Evolutionary conservation across 805 yeast species (phyloP).

Genomic region (Cyberlindnera japonica): DNA sequence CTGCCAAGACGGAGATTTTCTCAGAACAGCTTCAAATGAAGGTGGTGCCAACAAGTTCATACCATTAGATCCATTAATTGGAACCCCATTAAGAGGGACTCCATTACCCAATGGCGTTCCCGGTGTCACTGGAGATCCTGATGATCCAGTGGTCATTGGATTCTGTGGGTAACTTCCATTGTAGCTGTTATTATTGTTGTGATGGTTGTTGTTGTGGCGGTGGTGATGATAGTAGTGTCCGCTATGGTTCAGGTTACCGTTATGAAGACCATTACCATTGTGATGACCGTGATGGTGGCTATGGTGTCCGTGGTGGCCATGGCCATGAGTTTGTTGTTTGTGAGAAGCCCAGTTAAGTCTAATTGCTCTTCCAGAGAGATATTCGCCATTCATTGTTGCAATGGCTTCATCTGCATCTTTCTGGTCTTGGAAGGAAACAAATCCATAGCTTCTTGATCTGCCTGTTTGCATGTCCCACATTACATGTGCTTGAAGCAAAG

Average conservation of each 20-base stretch:
- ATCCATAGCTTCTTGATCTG: constrained; percentile 88
- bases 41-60: constrained; percentile 39
- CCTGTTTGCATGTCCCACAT: constrained; percentile 98
- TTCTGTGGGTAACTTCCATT: constrained; percentile 6
- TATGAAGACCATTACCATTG: constrained; percentile 23
- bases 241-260: constrained; percentile 15
- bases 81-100: constrained; percentile 2
- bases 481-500: constrained; percentile 79
- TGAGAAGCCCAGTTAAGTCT: constrained; percentile 89
- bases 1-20: constrained; percentile 80
- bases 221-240: constrained; percentile 5
- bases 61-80: constrained; percentile 8
- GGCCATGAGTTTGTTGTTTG: constrained; percentile 39
- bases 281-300: constrained; percentile 12
- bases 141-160: background rate
- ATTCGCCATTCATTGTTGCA: constrained; percentile 67
- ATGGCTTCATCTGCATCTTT: constrained; percentile 74
- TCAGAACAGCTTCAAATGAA: constrained; percentile 63
- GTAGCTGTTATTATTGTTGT: constrained; percentile 10
- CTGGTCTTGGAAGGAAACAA: constrained; percentile 67
- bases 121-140: background rate
- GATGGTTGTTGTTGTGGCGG: constrained; percentile 32
- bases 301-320: constrained; percentile 14
- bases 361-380: constrained; percentile 69
- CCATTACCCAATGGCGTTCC: constrained; percentile 3